A percentile compares a stretch with the other conserved stretches of the same genome.
Evolutionary conservation across 345 rosid genomes (phyloP).

Genomic region (Clarkia xantiana): DNA sequence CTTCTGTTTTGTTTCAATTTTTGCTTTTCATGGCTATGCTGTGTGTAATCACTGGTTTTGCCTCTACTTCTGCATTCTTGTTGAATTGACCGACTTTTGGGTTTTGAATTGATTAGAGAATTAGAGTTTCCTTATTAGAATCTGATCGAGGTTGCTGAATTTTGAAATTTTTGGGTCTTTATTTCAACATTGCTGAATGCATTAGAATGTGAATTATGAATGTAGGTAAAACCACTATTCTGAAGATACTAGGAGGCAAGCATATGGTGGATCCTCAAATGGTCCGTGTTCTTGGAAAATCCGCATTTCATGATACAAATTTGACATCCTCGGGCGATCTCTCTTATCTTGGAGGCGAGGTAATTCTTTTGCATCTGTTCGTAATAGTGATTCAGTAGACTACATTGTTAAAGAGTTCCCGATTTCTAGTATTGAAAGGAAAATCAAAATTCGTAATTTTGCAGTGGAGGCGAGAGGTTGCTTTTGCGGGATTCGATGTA

Average conservation of each 20-base stretch:
- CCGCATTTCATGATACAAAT: constrained; percentile 84
- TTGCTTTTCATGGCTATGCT: neutral
- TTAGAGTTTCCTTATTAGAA: no score
- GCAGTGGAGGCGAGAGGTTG: constrained; percentile 97
- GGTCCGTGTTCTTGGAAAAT: constrained; percentile 77
- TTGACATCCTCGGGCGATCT: constrained; percentile 87
- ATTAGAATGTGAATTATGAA: neutral
- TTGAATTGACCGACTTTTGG: no score
- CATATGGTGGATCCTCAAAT: constrained; percentile 92
- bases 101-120: no score
- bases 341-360: constrained; percentile 95
- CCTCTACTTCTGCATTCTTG: no score
- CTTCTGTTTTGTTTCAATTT: neutral
- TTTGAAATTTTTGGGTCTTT: no score
- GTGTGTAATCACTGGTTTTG: neutral
- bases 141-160: no score
- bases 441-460: neutral
- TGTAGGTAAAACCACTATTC: constrained; percentile 73
- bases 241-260: constrained; percentile 92
- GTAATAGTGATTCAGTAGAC: no score
- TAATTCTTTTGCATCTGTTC: constrained; percentile 6
- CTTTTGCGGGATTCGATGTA: constrained; percentile 92
- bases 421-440: neutral
- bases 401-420: no score
- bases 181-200: no score